Evolutionary conservation across 2,329 filamentous ascomycete genomes (phyloP), one percentile per base, ranked within the genome.

Genomic region (Diplodia corticola): DNA sequence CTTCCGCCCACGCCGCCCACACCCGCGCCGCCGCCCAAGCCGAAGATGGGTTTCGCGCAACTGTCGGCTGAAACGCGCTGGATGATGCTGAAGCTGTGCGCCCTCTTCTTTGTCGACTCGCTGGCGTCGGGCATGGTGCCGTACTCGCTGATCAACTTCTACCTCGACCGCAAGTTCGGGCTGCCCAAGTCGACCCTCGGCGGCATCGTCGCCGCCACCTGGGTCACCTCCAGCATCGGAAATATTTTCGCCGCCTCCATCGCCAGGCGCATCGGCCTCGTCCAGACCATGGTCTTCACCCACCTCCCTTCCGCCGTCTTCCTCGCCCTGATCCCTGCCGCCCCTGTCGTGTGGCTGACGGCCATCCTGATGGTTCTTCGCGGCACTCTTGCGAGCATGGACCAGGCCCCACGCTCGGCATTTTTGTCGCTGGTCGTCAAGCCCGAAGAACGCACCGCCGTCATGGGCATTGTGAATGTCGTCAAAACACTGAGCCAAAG

Each of bases 51-150:
- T 2, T 74, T 90, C 33, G 83, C 86, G 0, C 78, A 83, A 2
- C 86, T 92, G 22, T 87, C 86, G 5, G 77, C 75, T 2, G 79
- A 85, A n/a, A 88, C 83, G 40, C 78, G 83, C 6, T 71, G 78
- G 0, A 81, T 88, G 33, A 79, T 91, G 5, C 74, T 85, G 61
- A 85, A 87, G 59, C 80, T 94, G 0, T 90, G 88, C 72, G 76
- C 89, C 7, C 79, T 94, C 1, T 89, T 92, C 70, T 84, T 84
- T 1, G 72, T 92, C 5, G 90, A 93, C 74, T 85, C 87, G 0
- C 85, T 92, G 66, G 89, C 89, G 1, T 89, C 87, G 1, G 90
- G 91, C 1, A 83, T 93, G 74, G 88, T 88, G 4, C 86, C 76
- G 17, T 78, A 77, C 70, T 77, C 77, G 10, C 70, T 79, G 35